phyloP scores from a whole-genome alignment of 768 basidiomycete species.

The Termitomyces bulborhizus region DNA sequence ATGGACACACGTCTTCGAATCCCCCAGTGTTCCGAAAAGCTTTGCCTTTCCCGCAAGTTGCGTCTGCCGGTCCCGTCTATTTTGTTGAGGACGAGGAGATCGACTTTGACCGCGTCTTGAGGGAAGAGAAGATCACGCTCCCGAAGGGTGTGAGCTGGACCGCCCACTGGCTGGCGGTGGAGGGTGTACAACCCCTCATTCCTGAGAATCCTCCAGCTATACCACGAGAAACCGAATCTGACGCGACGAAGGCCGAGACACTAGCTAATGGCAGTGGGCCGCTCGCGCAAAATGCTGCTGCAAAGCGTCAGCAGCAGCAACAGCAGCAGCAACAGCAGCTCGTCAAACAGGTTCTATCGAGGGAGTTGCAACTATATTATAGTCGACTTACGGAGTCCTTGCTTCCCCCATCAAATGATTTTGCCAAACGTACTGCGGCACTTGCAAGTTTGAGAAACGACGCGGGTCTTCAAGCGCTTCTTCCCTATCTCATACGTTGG shows the following conservation, averaged over 20 bases:
- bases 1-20: constrained; percentile 70
- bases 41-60: constrained; percentile 44
- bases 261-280: constrained; percentile 14
- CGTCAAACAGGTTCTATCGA: constrained; percentile 88
- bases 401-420: constrained; percentile 62
- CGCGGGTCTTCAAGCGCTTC: constrained; percentile 83
- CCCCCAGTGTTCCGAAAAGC: constrained; percentile 57
- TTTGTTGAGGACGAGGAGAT: constrained; percentile 97
- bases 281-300: constrained; percentile 14
- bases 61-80: constrained; percentile 69
- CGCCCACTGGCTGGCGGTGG: constrained; percentile 97
- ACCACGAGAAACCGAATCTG: constrained; percentile 20
- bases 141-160: constrained; percentile 83
- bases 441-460: constrained; percentile 85
- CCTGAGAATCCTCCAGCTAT: constrained; percentile 19
- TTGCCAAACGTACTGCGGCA: constrained; percentile 78
- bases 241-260: constrained; percentile 26
- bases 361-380: constrained; percentile 94
- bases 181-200: constrained; percentile 70
- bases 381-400: constrained; percentile 83
- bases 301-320: constrained; percentile 36
- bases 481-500: constrained; percentile 95
- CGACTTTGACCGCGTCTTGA: constrained; percentile 87
- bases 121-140: constrained; percentile 78
- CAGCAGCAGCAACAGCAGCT: constrained; percentile 63